Evolutionary conservation across 2,329 filamentous ascomycete species (phyloP), one percentile per base, ranked within the genome.

Genomic region (Chrysosporium queenslandicum): DNA sequence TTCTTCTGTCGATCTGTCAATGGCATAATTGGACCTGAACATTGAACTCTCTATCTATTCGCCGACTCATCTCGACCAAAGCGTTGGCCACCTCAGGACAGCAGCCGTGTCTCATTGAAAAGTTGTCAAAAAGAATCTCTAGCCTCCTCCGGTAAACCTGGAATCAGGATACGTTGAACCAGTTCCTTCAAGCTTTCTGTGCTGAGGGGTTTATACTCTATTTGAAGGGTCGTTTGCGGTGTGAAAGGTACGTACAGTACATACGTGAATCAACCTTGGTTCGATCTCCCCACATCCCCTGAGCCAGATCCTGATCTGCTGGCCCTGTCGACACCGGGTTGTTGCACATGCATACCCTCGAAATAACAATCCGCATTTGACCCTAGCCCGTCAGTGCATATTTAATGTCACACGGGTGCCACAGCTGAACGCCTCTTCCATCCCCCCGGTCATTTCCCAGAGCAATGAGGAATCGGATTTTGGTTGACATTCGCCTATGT

Each of bases 1-100:
- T 53, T 45, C 47, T 50, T 47, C 21, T 32, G 55, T 42, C 55
- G 55, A 56, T 56, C 55, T 21, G 34, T 43, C 43, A 39, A 43
- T 49, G 36, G 42, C 18, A 41, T 47, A 25, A 37, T 49, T 49
- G 51, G 5, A 49, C 42, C 42, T 47, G 20, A 48, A 20, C 20
- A 48, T 48, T 43, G 36, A 9, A 4, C n/a, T 23, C 7, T 36
- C 36, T 42, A 29, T 9, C 36, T 21, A 4, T 32, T 9, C 20
- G 34, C 27, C 45, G 43, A 30, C 29, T 18, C 51, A 25, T 16
- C 29, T 27, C 27, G n/a, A 40, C 39, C 2, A 18, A 16, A 46
- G 41, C 16, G 40, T 41, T 52, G 16, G 50, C 42, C 50, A 52
- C 43, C 41, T 46, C 25, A 27, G 39, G 34, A 46, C 12, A 21